phyloP scores from a whole-genome alignment of 164 flowering plant genomes.

The Taxillus chinensis region DNA sequence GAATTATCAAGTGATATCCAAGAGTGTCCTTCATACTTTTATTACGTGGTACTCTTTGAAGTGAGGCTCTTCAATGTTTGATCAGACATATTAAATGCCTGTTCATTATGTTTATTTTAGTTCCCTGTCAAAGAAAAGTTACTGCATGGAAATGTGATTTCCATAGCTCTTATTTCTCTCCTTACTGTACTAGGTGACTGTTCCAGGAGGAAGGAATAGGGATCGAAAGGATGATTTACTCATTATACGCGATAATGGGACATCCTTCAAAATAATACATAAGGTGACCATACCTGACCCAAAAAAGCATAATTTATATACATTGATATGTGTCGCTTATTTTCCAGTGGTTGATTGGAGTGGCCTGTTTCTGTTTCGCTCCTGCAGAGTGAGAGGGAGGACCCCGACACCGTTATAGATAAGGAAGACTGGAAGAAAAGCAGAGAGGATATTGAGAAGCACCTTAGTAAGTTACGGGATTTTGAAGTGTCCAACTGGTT shows the following conservation, averaged over 20 bases:
- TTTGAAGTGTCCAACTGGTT: slow-evolving; percentile 86
- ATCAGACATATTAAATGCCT: too few species aligned
- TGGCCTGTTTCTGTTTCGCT: neutral
- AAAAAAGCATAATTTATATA: neutral
- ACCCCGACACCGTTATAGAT: slow-evolving; percentile 70
- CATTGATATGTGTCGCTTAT: neutral
- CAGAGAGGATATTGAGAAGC: slow-evolving; percentile 83
- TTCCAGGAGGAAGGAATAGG: slow-evolving; percentile 69
- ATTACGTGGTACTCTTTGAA: too few species aligned
- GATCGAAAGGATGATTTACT: slow-evolving; percentile 76
- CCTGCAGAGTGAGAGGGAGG: slow-evolving; percentile 60
- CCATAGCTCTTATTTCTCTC: neutral
- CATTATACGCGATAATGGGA: slow-evolving; percentile 71
- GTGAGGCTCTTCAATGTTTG: too few species aligned
- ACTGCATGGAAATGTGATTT: too few species aligned
- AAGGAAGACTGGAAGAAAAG: slow-evolving; percentile 77
- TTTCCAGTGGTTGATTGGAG: slow-evolving; percentile 5
- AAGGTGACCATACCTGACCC: slow-evolving; percentile 26
- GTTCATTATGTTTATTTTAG: too few species aligned
- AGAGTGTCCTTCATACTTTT: too few species aligned
- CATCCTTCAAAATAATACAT: slow-evolving; percentile 69
- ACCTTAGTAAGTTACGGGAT: slow-evolving; percentile 82
- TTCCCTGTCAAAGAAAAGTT: too few species aligned
- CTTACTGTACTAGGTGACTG: slow-evolving; percentile 47
- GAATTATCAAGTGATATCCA: too few species aligned